Percentiles rank a stretch among this genome's conserved stretches.
Conservation (phyloP, 2,329 filamentous ascomycete species). For the Stromatinia cepivora region DNA sequence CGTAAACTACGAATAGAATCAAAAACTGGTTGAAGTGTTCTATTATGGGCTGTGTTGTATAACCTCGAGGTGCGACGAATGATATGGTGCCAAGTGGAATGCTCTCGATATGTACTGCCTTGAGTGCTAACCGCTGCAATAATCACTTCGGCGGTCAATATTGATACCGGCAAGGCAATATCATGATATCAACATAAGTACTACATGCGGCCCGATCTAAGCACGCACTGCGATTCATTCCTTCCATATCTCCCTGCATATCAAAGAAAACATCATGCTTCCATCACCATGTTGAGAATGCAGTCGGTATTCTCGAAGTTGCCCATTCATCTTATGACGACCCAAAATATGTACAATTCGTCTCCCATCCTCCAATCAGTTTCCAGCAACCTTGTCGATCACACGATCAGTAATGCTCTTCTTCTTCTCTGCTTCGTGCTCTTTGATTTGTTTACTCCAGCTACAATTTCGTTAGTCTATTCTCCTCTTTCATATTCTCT, state of each 20-base stretch:
- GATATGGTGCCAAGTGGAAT: no score
- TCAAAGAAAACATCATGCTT: neutral
- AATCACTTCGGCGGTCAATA: neutral
- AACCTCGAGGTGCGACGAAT: neutral
- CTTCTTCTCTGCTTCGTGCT: constrained; percentile 62
- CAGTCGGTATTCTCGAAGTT: constrained; percentile 11
- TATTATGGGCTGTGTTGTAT: neutral
- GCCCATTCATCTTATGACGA: constrained; percentile 4
- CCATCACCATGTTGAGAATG: neutral
- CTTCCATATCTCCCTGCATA: neutral
- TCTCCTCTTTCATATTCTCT: neutral
- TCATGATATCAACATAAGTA: neutral
- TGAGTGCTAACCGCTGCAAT: neutral
- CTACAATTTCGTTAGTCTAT: constrained; percentile 45
- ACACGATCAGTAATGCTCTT: constrained; percentile 39
- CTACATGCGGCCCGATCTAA: neutral
- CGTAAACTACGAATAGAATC: neutral
- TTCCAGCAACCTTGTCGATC: constrained; percentile 25
- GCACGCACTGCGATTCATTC: neutral
- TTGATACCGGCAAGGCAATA: neutral
- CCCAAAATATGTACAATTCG: constrained; percentile 37
- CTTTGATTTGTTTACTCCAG: constrained; percentile 71
- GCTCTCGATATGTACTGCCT: neutral
- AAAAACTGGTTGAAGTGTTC: no score
- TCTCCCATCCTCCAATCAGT: neutral